Conservation (phyloP, 1,284 basidiomycete species). For the Irpex lacteus region DNA sequence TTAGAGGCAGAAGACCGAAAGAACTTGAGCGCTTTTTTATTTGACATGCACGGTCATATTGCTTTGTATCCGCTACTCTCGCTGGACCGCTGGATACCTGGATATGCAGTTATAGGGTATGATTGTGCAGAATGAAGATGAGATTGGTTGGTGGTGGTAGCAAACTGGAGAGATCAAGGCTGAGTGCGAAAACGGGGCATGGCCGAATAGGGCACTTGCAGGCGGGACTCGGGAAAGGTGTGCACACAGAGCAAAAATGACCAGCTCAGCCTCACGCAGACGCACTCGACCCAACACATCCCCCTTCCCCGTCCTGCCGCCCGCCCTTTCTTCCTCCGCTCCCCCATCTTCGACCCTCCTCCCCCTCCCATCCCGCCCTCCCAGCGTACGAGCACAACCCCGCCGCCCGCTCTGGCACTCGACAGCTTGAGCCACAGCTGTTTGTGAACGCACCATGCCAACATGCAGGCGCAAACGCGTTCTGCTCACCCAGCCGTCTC, state of each 20-base stretch:
- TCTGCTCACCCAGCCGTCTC: conserved; percentile 77
- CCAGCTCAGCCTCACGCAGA: conserved; percentile 31
- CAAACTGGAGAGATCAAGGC: neutral
- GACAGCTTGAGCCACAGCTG: conserved; percentile 1
- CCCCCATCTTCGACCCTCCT: conserved; percentile 21
- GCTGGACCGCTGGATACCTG: too few relatives aligned
- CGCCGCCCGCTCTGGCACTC: conserved; percentile 20
- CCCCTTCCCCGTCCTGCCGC: conserved; percentile 14
- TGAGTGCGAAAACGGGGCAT: conserved; percentile 22
- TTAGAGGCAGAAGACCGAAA: too few relatives aligned
- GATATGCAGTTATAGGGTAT: too few relatives aligned
- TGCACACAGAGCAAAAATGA: conserved; percentile 30
- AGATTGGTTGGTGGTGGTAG: neutral
- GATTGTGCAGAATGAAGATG: neutral
- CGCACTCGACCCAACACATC: conserved; percentile 25
- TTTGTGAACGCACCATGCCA: conserved; percentile 53
- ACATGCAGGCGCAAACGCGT: conserved; percentile 91
- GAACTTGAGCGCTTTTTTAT: too few relatives aligned
- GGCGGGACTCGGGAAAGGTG: conserved; percentile 27
- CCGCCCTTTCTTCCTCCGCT: conserved; percentile 19
- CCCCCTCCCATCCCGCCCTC: conserved; percentile 21
- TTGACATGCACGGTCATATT: too few relatives aligned
- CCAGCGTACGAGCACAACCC: conserved; percentile 11
- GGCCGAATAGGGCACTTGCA: conserved; percentile 8
- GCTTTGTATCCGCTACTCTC: too few relatives aligned